Conservation (phyloP, 78 protist species). For the Dictyostelium brefeldianum region DNA sequence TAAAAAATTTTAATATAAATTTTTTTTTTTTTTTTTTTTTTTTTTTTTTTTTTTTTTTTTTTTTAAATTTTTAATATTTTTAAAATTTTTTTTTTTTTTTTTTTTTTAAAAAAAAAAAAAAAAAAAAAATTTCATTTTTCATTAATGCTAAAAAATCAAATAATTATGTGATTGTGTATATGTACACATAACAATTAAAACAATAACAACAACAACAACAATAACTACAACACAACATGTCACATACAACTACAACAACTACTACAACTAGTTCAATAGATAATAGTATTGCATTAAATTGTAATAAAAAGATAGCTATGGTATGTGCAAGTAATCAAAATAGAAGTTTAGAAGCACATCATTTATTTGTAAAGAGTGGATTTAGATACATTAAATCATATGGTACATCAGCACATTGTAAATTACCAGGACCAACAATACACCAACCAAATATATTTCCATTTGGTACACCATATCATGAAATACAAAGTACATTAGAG, state of each 20-base stretch:
- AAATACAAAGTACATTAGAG: slow-evolving; percentile 53
- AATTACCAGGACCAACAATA: slow-evolving; percentile 82
- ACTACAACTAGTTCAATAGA: not conserved
- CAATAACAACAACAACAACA: no score
- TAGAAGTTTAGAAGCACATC: slow-evolving; percentile 85
- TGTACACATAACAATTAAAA: no score
- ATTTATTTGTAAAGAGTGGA: slow-evolving; percentile 34
- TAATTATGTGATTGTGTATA: no score
- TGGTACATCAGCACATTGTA: slow-evolving; percentile 81
- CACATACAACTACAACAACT: not conserved
- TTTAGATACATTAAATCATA: slow-evolving; percentile 71
- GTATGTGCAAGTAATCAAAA: slow-evolving; percentile 87
- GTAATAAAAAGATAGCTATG: slow-evolving; percentile 74
- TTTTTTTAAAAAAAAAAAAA: not conserved
- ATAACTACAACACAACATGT: no score
- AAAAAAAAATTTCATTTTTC: no score
- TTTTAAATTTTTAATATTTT: not conserved
- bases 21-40: no score
- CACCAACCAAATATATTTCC: slow-evolving; percentile 85
- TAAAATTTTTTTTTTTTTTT: not conserved
- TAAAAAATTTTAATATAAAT: no score
- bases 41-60: no score
- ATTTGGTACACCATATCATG: slow-evolving; percentile 86
- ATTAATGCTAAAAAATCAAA: no score
- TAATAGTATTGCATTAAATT: not conserved